Base-by-base conservation (phyloP, 306 rosid genomes). In the Trifolium repens region DNA sequence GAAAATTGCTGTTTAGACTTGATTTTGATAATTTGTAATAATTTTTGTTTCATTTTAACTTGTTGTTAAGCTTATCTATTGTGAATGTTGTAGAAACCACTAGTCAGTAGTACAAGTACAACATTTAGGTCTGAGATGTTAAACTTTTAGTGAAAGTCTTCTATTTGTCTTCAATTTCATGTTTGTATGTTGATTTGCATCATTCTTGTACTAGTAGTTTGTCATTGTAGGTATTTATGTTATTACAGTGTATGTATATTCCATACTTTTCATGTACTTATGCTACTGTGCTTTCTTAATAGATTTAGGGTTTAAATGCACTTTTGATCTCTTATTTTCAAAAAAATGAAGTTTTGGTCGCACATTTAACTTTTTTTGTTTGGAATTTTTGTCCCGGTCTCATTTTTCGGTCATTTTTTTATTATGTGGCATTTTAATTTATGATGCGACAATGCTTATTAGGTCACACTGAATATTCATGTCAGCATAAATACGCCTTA, bases 101-200 rank as follows among this genome's bases (percentile, higher is more conserved):
- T 62, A 37, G 50, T 4, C 6, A 32, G 9, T 11, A 15, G 17
- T 32, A 17, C 9, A 16, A 15, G 17, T 32, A 17, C 9, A 16
- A 14, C 39, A 39, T n/a, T 4, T 11, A 71, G 44, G 40, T 69
- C 34, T 35, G 24, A 30, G 37, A 27, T 70, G 17, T 50, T 71
- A 9, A 69, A 10, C 24, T 44, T 78, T 27, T 60, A 14, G 37
- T 11, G 11, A 61, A 47, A 13, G 11, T 61, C 26, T 47, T n/a
- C 10, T 74, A n/a, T 27, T 62, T 34, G 63, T 63, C 72, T 75
- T 22, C 43, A 65, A 15, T 75, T 14, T 53, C 57, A 75, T 52
- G 14, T 52, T 52, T 50, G 26, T 24, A 32, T 52, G 43, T 50
- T 55, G 34, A 6, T 76, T 27, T 55, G 50, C 59, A 11, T 67